A percentile compares a stretch with the other conserved stretches of the same genome.
Evolutionary conservation across 2,329 filamentous ascomycete species (phyloP).

Genomic region (Onygenales sp.): DNA sequence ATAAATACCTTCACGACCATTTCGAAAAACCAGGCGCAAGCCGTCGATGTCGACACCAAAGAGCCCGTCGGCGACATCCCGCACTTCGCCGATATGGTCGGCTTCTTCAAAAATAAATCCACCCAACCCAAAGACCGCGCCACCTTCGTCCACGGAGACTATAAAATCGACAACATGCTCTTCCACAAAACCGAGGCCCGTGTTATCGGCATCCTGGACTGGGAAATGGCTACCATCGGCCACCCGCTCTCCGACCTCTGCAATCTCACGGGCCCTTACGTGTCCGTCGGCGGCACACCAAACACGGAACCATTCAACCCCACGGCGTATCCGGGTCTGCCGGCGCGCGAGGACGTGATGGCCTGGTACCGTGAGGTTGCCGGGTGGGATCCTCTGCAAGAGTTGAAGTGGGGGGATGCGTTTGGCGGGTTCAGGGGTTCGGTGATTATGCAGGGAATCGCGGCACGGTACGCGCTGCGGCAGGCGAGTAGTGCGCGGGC

Average conservation of each 20-base stretch:
- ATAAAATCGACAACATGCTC: slow-evolving; percentile 85
- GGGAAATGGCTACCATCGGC: slow-evolving; percentile 98
- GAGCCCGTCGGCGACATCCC: slow-evolving; percentile 72
- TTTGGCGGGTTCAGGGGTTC: slow-evolving; percentile 52
- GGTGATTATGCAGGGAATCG: slow-evolving; percentile 79
- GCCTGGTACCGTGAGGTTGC: slow-evolving; percentile 58
- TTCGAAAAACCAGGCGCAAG: slow-evolving; percentile 64
- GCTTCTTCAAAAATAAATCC: slow-evolving; percentile 61
- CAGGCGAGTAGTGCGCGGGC: slow-evolving; percentile 88
- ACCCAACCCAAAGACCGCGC: slow-evolving; percentile 68
- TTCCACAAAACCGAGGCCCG: slow-evolving; percentile 82
- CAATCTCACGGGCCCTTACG: slow-evolving; percentile 53
- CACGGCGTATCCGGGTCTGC: slow-evolving; percentile 57
- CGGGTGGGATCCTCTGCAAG: slow-evolving; percentile 58
- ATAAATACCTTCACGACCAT: slow-evolving; percentile 73
- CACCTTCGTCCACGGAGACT: slow-evolving; percentile 85
- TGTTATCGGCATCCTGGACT: slow-evolving; percentile 90
- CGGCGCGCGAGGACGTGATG: slow-evolving; percentile 48
- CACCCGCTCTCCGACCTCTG: slow-evolving; percentile 86
- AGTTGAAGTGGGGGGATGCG: slow-evolving; percentile 54
- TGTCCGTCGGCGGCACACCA: slow-evolving; percentile 25
- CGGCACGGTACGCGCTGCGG: slow-evolving; percentile 69
- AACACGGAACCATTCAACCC: slow-evolving; percentile 47
- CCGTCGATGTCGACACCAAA: slow-evolving; percentile 66
- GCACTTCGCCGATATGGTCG: slow-evolving; percentile 68